Evolutionary conservation across 2,329 filamentous ascomycete genomes (phyloP).

Genomic region (Fusarium kyushuense): DNA sequence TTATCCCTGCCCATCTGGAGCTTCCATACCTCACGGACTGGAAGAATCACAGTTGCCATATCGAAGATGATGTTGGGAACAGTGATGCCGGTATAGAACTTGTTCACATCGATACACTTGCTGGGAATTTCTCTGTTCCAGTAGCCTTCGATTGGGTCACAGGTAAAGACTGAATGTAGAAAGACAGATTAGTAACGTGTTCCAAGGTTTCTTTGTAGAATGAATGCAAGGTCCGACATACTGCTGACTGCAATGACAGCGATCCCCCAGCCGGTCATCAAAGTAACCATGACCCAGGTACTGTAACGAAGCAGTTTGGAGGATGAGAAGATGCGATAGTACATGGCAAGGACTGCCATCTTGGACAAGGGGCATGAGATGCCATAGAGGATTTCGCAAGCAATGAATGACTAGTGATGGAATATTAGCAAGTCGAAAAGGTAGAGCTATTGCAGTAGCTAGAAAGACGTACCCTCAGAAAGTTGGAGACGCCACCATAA

Average conservation of each 20-base stretch:
- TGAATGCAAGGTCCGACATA: too few species aligned
- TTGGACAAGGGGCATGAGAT: conserved; percentile 7
- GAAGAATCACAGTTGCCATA: conserved; percentile 2
- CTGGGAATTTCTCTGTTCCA: conserved; percentile 13
- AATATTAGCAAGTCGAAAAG: too few species aligned
- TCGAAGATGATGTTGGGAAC: conserved; percentile 24
- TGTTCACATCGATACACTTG: conserved; percentile 14
- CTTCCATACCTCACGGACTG: conserved; percentile 16
- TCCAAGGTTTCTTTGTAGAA: too few species aligned
- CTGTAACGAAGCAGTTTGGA: background rate
- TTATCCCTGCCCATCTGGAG: too few species aligned
- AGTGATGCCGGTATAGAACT: conserved; percentile 15
- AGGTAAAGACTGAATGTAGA: conserved; percentile 3
- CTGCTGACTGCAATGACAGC: conserved; percentile 9
- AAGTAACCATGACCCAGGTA: background rate
- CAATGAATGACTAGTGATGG: conserved; percentile 6
- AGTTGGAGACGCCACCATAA: background rate
- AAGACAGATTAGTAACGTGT: background rate
- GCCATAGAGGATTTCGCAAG: conserved; percentile 7
- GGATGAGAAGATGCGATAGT: conserved; percentile 16
- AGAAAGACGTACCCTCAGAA: conserved; percentile 15
- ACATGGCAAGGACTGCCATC: conserved; percentile 13
- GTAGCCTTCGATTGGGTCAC: conserved; percentile 6
- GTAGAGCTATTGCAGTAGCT: too few species aligned
- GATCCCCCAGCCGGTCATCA: conserved; percentile 10